phyloP scores from a whole-genome alignment of 1,139 yeast species.

The Candida tetrigidarum region DNA sequence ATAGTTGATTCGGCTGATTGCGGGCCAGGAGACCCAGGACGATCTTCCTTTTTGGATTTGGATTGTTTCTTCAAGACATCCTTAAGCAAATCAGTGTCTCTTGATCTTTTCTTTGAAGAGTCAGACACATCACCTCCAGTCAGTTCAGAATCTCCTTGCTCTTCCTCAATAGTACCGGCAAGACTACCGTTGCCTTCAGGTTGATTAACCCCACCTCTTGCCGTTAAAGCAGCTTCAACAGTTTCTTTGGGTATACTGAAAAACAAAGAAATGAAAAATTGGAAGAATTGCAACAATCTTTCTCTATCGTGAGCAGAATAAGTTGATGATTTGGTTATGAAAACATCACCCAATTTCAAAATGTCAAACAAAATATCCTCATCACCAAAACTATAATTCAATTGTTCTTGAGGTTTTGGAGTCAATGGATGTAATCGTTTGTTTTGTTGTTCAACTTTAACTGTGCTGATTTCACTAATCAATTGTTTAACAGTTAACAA shows the following conservation, averaged over 20 bases:
- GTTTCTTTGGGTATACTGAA: conserved; percentile 55
- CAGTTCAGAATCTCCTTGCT: conserved; percentile 16
- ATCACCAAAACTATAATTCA: conserved; percentile 70
- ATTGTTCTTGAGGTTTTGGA: conserved; percentile 83
- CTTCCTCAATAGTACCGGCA: conserved; percentile 17
- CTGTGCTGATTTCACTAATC: conserved; percentile 89
- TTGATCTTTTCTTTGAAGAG: conserved; percentile 51
- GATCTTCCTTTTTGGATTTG: conserved; percentile 48
- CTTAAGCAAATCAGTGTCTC: conserved; percentile 68
- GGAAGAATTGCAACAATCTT: conserved; percentile 71
- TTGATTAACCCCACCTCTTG: conserved; percentile 24
- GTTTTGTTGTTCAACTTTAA: conserved; percentile 83
- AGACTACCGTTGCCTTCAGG: conserved; percentile 19
- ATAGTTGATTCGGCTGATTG: conserved; percentile 39
- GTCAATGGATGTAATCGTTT: conserved; percentile 84
- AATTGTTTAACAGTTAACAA: conserved; percentile 86
- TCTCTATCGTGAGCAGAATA: conserved; percentile 86
- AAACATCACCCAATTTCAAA: conserved; percentile 68
- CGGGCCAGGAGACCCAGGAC: conserved; percentile 35
- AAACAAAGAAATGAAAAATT: conserved; percentile 69
- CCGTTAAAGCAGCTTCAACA: conserved; percentile 29
- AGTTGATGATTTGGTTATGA: conserved; percentile 67
- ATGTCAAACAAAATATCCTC: conserved; percentile 74
- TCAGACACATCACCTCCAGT: conserved; percentile 14
- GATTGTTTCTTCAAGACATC: conserved; percentile 76